phyloP scores from a whole-genome alignment of 139 green algal species.

The Closterium sp. region DNA sequence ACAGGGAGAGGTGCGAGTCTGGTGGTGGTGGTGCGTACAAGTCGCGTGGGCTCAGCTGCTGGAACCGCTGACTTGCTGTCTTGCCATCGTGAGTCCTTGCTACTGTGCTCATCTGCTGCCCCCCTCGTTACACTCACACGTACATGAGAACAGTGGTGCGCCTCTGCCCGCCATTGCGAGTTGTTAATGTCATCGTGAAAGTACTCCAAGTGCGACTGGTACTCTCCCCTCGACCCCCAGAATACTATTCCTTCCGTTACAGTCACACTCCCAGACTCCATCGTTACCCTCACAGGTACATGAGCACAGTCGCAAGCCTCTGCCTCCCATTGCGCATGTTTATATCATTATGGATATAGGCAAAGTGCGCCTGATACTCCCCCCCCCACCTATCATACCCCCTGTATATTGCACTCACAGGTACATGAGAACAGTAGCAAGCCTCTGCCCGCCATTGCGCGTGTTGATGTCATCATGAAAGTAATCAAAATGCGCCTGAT shows the following conservation, averaged over 20 bases:
- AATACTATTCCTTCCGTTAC: too few relatives aligned
- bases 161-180: too few relatives aligned
- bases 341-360: conserved; percentile 70
- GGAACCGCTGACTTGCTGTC: too few relatives aligned
- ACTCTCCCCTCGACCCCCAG: conserved; percentile 58
- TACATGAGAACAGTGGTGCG: too few relatives aligned
- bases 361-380: conserved; percentile 58
- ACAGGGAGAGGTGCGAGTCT: not conserved
- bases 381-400: not conserved
- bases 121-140: too few relatives aligned
- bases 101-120: too few relatives aligned
- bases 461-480: conserved; percentile 74
- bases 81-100: too few relatives aligned
- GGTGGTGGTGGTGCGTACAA: not conserved
- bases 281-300: conserved; percentile 61
- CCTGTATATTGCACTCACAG: conserved; percentile 33
- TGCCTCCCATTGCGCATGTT: conserved; percentile 71
- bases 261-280: too few relatives aligned
- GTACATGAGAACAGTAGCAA: conserved; percentile 81
- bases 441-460: conserved; percentile 66
- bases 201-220: too few relatives aligned
- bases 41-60: conserved; percentile 1
- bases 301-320: conserved; percentile 72
- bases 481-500: conserved; percentile 52
- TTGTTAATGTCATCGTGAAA: too few relatives aligned